Base-by-base conservation (phyloP, 352 stramenopile species). In the Aphanomyces stellatus region DNA sequence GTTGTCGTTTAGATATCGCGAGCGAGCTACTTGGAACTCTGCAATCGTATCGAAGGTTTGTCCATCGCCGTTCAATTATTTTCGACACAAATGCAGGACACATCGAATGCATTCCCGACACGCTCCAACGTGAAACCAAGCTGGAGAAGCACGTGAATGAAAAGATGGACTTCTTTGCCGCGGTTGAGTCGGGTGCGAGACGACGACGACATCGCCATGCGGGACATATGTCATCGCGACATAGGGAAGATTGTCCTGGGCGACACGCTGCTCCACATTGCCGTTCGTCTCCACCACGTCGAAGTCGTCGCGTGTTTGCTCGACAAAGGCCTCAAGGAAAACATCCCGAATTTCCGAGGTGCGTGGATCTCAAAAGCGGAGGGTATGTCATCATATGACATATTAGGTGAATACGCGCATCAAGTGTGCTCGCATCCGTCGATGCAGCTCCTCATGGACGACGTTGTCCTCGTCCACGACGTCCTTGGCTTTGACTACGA, bases 121-220 rank as follows among this genome's bases (percentile, higher is more conserved):
- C 82, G 6, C 59, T 79, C 5, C 74, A 88, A 59, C 77, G 77
- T 43, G 82, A 90, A 42, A 61, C 74, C 27, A 70, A 65, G 35
- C 61, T 71, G 11, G 75, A 80, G 22, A 72, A 73, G 28, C 72
- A 90, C 28, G 71, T 85, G 53, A 76, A 88, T 67, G 82, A 93
- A 70, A 88, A 89, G 30, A 88, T 88, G 77, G 77, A 88, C 61
- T 87, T 93, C 64, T 90, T 88, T 40, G 69, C 73, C 1, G 84
- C 82, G 0, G 66, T 91, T 1, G 81, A 90, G 70, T 43, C 72
- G 7, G 81, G 79, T 0, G n/a, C n/a, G n/a, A n/a, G n/a, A n/a
- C n/a, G n/a, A n/a, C n/a, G n/a, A n/a, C n/a, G n/a, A n/a, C n/a
- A n/a, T n/a, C n/a, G n/a, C n/a, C n/a, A n/a, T n/a, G n/a, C n/a